Evolutionary conservation across 2,329 filamentous ascomycete genomes (phyloP), one percentile per base, ranked within the genome.

Genomic region (Lomentospora prolificans): DNA sequence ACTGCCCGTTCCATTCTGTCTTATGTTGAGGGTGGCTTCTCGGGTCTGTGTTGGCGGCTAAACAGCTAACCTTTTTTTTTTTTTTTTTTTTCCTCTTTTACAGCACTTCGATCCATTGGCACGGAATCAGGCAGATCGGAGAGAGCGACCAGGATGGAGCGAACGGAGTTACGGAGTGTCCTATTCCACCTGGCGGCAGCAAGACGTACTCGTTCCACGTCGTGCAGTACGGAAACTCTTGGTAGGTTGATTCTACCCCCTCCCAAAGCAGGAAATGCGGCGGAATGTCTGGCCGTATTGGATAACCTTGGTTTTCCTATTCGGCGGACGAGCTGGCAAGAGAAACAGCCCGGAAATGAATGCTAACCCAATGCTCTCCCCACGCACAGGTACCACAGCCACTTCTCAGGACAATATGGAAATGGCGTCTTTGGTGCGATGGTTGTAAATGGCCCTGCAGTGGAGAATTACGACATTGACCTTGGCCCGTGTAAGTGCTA

Each of bases 401-500:
- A 84, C 62, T 82, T 79, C 62, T 79, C 76, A 14, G 71, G 75
- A 0, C 80, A 83, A 60, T 79, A 81, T 60, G 70, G 76, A 4
- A 79, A 82, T 41, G 85, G 85, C 19, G 65, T 86, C 0, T 64
- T 78, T 8, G 85, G 85, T 0, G 77, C 79, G 1, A 77, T 87
- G 4, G 71, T 86, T 2, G 72, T 86, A 57, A 71, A 85, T 57
- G 84, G 83, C 0, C 80, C 80, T 0, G 58, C 61, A 19, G 60
- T 60, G 17, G 60, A 59, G 30, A 60, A 62, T 51, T 85, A 85
- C 60, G 85, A 88, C 58, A 66, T 81, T 28, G 85, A 89, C 59
- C 61, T 87, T 1, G 84, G 84, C 0, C 50, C 54, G 7, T 55
- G 53, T 55, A 46, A 55, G 53, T 33, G 10, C n/a, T n/a, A n/a